Percentiles rank a stretch among this genome's conserved stretches.
phyloP scores from a whole-genome alignment of 805 yeast genomes.

The Ogataea pilisensis region DNA sequence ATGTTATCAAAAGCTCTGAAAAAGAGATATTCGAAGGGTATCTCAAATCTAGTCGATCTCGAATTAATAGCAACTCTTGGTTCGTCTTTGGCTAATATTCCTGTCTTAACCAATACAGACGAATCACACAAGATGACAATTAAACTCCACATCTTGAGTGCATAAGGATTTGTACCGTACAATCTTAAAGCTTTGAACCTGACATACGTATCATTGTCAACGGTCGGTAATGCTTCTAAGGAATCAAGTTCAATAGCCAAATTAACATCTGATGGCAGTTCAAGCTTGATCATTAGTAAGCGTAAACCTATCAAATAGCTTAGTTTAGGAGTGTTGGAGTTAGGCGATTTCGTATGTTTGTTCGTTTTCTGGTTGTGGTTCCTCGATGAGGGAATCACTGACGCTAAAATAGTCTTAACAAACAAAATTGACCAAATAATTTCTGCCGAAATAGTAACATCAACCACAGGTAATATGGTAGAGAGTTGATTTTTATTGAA shows the following conservation, averaged over 20 bases:
- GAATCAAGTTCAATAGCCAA: slow-evolving; percentile 29
- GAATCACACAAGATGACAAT: slow-evolving; percentile 20
- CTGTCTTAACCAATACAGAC: slow-evolving; percentile 9
- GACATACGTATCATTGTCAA: slow-evolving; percentile 9
- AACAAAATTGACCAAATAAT: slow-evolving; percentile 29
- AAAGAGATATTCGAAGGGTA: slow-evolving; percentile 76
- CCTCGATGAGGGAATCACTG: slow-evolving; percentile 10
- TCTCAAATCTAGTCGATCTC: slow-evolving; percentile 29
- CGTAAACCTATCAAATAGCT: slow-evolving; percentile 21
- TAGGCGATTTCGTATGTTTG: not conserved
- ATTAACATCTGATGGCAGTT: slow-evolving; percentile 26
- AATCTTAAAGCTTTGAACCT: slow-evolving; percentile 24
- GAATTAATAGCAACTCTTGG: slow-evolving; percentile 13
- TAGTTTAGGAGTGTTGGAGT: slow-evolving; percentile 1
- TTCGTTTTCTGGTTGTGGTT: not conserved
- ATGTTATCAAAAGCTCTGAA: slow-evolving; percentile 77
- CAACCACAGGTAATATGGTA: slow-evolving; percentile 24
- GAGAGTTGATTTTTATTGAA: slow-evolving; percentile 14
- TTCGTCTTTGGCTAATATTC: slow-evolving; percentile 7
- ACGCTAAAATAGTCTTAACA: slow-evolving; percentile 15
- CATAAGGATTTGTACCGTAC: slow-evolving; percentile 28
- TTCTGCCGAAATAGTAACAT: slow-evolving; percentile 26
- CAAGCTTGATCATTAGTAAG: slow-evolving; percentile 21
- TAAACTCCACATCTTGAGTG: slow-evolving; percentile 25
- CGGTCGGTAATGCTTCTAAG: slow-evolving; percentile 19